Evolutionary conservation across 768 basidiomycete species (phyloP).

Genomic region (Macrolepiota fuliginosa): DNA sequence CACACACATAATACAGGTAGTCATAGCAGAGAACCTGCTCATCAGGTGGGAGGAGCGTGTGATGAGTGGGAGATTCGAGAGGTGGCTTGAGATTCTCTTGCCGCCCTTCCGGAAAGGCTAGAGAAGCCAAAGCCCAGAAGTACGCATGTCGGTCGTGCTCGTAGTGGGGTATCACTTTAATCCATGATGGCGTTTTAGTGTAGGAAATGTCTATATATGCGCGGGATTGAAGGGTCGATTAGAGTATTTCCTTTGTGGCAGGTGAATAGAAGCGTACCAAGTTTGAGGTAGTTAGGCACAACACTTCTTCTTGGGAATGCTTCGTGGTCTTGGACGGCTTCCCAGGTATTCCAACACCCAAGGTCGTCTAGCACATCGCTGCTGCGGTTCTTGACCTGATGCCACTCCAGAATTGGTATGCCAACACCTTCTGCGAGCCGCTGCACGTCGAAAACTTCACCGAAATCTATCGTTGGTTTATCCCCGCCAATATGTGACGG

Average conservation of each 20-base stretch:
- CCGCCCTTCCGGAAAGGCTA: slow-evolving; percentile 45
- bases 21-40: slow-evolving; percentile 51
- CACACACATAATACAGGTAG: slow-evolving; percentile 48
- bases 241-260: neutral
- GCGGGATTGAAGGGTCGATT: neutral
- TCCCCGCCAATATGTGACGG: slow-evolving; percentile 53
- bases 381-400: slow-evolving; percentile 51
- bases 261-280: slow-evolving; percentile 33
- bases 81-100: slow-evolving; percentile 36
- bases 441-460: slow-evolving; percentile 59
- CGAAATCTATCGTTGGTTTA: slow-evolving; percentile 52
- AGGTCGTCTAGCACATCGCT: slow-evolving; percentile 42
- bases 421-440: slow-evolving; percentile 42
- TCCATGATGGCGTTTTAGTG: slow-evolving; percentile 45
- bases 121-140: slow-evolving; percentile 45
- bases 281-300: slow-evolving; percentile 33
- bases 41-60: slow-evolving; percentile 46
- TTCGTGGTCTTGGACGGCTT: slow-evolving; percentile 40
- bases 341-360: slow-evolving; percentile 58
- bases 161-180: slow-evolving; percentile 43
- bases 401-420: slow-evolving; percentile 59
- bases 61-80: slow-evolving; percentile 35
- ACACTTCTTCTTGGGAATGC: slow-evolving; percentile 36
- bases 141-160: slow-evolving; percentile 42
- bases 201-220: slow-evolving; percentile 47